Evolutionary conservation across 345 rosid species (phyloP).

Genomic region (Raphanus sativus): DNA sequence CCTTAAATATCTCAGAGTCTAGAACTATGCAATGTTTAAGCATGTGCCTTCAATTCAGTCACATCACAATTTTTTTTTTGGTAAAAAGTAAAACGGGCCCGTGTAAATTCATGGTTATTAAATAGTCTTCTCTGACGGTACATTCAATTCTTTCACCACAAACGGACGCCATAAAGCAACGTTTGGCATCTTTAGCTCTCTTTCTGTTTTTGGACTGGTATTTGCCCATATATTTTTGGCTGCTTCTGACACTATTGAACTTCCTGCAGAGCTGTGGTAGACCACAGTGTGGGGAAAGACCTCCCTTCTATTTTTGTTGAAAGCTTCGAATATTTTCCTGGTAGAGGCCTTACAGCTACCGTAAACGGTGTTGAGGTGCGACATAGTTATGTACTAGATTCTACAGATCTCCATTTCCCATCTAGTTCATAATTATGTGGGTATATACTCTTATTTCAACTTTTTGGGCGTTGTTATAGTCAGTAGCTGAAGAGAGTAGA

Average conservation of each 20-base stretch:
- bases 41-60: constrained; percentile 1
- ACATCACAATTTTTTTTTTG: background rate
- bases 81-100: background rate
- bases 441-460: constrained; percentile 18
- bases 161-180: background rate
- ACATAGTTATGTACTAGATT: background rate
- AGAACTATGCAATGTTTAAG: background rate
- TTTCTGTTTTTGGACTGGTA: background rate
- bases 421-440: background rate
- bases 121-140: background rate
- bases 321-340: constrained; percentile 92
- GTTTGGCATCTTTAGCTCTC: constrained; percentile 4
- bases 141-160: background rate
- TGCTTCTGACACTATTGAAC: constrained; percentile 23
- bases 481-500: constrained; percentile 56
- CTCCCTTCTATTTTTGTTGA: constrained; percentile 83
- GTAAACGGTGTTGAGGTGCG: constrained; percentile 63
- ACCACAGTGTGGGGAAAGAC: constrained; percentile 85
- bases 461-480: constrained; percentile 47
- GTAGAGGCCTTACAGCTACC: constrained; percentile 90
- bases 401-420: background rate
- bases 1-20: background rate
- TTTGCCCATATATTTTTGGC: background rate
- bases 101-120: background rate
- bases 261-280: constrained; percentile 87